Evolutionary conservation across 106 monocot species (phyloP), one percentile per base, ranked within the genome.

Genomic region (Dendrobium huoshanense): DNA sequence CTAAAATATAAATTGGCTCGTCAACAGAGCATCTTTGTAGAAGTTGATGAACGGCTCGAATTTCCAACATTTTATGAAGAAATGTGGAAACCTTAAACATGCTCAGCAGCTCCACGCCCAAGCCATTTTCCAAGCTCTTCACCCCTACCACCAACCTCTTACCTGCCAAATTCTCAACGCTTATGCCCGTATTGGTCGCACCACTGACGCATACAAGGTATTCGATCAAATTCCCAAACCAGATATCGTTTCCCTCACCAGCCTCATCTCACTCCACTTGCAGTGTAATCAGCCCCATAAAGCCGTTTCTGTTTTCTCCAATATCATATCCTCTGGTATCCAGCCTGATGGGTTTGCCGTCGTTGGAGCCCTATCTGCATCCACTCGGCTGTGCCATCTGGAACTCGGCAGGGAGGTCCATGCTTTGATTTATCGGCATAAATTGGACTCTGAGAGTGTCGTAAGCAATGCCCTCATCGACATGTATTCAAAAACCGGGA

Each of bases 221-320:
- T 94, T 87, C 80, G 73, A 3, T 77, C 81, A 89, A 58, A 91
- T 94, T 64, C 88, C 81, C 41, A 4, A 75, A 72, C 91, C 93
- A 5, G 93, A 94, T 27, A 33, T 89, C 20, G 74, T 94, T 84
- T 87, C 93, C 77, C 49, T 79, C 68, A 91, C 93, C 55, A 91
- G 89, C 84, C 85, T 91, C 84, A 89, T 94, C 77, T 77, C 85
- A 15, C 79, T 91, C 48, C 80, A 85, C 61, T 25, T 87, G 22
- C 85, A 81, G 9, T 67, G 68, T 61, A 42, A 86, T 27, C 80
- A 75, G 17, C 89, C 86, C 42, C 59, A 7, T 24, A 41, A 75
- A 55, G 89, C 87, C 54, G 25, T 89, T 17, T 75, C 77, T 20
- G 77, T 91, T 42, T 94, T 89, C 81, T 78, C 77, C 13, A 44